These are phyloP conservation scores for Fomitopsis pinicola DNA, from an alignment of 1,284 basidiomycete genomes.

Conservation along the genomic window DNA sequence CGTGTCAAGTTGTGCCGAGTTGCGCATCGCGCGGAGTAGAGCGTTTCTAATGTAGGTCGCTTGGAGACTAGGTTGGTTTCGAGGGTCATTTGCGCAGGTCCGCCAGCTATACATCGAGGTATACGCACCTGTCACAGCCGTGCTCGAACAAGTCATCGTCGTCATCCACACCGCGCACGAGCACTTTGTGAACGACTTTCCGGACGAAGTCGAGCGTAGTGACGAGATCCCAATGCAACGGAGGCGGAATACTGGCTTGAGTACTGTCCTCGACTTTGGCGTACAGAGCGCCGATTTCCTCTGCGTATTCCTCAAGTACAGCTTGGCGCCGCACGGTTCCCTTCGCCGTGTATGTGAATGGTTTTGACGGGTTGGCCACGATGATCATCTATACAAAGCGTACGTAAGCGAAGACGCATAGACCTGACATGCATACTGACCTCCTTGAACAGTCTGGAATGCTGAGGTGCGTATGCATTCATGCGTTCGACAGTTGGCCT, in stretches of 20 bases:
- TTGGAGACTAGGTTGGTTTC: constrained; percentile 26
- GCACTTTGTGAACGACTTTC: constrained; percentile 23
- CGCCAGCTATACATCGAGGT: not conserved
- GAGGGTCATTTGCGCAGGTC: too few relatives aligned
- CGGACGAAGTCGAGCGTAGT: constrained; percentile 25
- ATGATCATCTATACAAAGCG: constrained; percentile 25
- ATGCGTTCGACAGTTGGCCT: constrained; percentile 31
- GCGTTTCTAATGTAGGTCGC: constrained; percentile 39
- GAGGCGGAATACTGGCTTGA: constrained; percentile 18
- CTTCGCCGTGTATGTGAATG: constrained; percentile 29
- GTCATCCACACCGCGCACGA: constrained; percentile 23
- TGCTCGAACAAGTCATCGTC: constrained; percentile 38
- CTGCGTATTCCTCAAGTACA: constrained; percentile 23
- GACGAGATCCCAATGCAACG: constrained; percentile 25
- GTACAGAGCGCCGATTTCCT: constrained; percentile 27
- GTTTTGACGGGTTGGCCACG: constrained; percentile 23
- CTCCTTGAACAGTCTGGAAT: constrained; percentile 34
- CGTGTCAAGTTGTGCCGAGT: constrained; percentile 17
- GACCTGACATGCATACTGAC: constrained; percentile 9
- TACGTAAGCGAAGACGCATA: too few relatives aligned
- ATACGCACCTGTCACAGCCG: constrained; percentile 39
- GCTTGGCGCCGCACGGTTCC: constrained; percentile 22
- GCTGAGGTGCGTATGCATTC: constrained; percentile 30
- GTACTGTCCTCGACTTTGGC: constrained; percentile 19
- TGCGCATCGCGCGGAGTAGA: constrained; percentile 29